Evolutionary conservation across 257 asterid species (phyloP).

Genomic region (Mentha longifolia): DNA sequence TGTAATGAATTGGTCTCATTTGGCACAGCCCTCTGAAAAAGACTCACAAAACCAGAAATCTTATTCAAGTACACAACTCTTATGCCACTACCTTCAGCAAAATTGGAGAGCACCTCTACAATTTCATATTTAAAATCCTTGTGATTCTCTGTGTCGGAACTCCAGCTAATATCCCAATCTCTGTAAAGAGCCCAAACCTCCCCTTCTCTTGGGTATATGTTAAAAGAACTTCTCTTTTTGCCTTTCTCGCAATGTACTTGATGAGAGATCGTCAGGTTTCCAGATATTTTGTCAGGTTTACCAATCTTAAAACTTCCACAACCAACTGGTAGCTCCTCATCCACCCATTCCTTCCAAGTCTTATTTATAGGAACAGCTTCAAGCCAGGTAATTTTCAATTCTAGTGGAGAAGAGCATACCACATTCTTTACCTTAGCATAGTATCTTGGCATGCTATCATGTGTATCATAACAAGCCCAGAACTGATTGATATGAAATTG

Average conservation of each 20-base stretch:
- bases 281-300: slow-evolving; percentile 22
- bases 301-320: slow-evolving; percentile 63
- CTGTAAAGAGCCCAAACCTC: slow-evolving; percentile 66
- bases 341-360: slow-evolving; percentile 42
- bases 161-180: slow-evolving; percentile 60
- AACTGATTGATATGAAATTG: slow-evolving; percentile 47
- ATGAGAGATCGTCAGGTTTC: slow-evolving; percentile 51
- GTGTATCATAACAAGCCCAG: slow-evolving; percentile 69
- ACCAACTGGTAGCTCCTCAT: slow-evolving; percentile 48
- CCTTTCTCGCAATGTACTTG: slow-evolving; percentile 47
- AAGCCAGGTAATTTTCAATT: slow-evolving; percentile 54
- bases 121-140: slow-evolving; percentile 48
- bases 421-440: slow-evolving; percentile 57
- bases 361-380: slow-evolving; percentile 52
- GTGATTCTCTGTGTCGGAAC: slow-evolving; percentile 38
- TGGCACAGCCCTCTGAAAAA: slow-evolving; percentile 45
- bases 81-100: slow-evolving; percentile 37
- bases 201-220: slow-evolving; percentile 56
- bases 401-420: slow-evolving; percentile 47
- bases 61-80: slow-evolving; percentile 53
- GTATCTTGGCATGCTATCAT: slow-evolving; percentile 69
- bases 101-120: slow-evolving; percentile 63
- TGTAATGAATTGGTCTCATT: slow-evolving; percentile 23
- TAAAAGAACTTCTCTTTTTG: slow-evolving; percentile 33
- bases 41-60: slow-evolving; percentile 55